Base-by-base conservation (phyloP, 495 filamentous ascomycete species). In the Aspergillus panamensis region DNA sequence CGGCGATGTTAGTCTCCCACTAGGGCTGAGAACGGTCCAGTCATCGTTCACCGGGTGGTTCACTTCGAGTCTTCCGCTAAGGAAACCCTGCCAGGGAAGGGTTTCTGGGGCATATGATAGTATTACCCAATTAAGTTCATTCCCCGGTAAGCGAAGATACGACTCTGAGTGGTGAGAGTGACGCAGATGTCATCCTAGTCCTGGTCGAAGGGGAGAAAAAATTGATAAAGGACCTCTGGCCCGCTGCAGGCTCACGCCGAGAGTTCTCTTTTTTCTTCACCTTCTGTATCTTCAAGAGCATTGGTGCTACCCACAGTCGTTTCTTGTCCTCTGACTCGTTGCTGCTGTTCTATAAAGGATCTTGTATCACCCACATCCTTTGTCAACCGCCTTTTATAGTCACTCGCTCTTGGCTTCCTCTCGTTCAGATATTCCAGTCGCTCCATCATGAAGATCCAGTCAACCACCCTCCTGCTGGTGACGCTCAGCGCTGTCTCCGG, bases 11-110 rank as follows among this genome's bases (percentile, higher is more conserved):
- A 58, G 56, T 40, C 21, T 48, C 56, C 29, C 56, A 58, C 56
- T 58, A 58, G 48, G 56, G 40, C 40, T 58, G 48, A 52, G 48
- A n/a, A 16, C n/a, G 14, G 9, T 35, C 56, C 56, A 52, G 8
- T 58, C 8, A 39, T n/a, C 17, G 30, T 52, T 16, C 37, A 39
- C 7, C 19, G 8, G 13, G 50, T 32, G 56, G 40, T 52, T 39
- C 56, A 48, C n/a, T 48, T 52, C 17, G 16, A 47, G 31, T 52
- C 48, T 32, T 32, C 39, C 50, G 56, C 56, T 48, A 52, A 58
- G 56, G 49, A 54, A 39, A 58, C 39, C 39, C 56, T 58, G 12
- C 56, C 48, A 58, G 48, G 31, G 48, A 51, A 58, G 39, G 50
- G 47, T 40, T 30, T 30, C 42, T 7, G 35, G 14, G 35, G 10